phyloP scores from a whole-genome alignment of 2,329 filamentous ascomycete genomes.

The Fusarium sp. region DNA sequence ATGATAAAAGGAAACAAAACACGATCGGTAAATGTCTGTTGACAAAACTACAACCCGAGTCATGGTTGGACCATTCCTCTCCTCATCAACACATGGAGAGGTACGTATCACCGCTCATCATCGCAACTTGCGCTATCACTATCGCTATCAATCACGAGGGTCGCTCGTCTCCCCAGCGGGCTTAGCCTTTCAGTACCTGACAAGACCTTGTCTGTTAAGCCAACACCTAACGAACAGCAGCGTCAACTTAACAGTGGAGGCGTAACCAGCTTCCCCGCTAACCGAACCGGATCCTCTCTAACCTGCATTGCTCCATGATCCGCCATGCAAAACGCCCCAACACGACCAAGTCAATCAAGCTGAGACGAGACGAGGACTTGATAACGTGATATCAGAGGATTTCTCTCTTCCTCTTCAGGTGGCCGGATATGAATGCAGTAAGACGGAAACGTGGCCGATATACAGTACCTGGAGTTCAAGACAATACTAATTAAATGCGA shows the following conservation, averaged over 20 bases:
- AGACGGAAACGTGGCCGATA: background rate
- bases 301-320: conserved; percentile 24
- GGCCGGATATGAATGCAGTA: background rate
- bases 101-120: conserved; percentile 24
- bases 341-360: conserved; percentile 5
- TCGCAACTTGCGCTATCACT: conserved; percentile 6
- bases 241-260: conserved; percentile 37
- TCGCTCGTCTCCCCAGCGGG: conserved; percentile 9
- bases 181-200: conserved; percentile 20
- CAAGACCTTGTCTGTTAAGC: conserved; percentile 29
- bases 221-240: conserved; percentile 1
- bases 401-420: background rate
- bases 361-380: conserved; percentile 7
- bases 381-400: conserved; percentile 11
- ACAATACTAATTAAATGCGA: background rate
- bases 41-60: conserved; percentile 17
- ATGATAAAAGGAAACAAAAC: background rate
- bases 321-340: conserved; percentile 27
- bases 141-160: conserved; percentile 41
- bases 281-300: conserved; percentile 26
- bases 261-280: conserved; percentile 36
- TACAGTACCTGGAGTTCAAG: background rate
- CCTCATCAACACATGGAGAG: background rate
- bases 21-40: conserved; percentile 1
- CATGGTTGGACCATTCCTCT: conserved; percentile 27